phyloP scores from a whole-genome alignment of 345 rosid species.

The Lumnitzera littorea region DNA sequence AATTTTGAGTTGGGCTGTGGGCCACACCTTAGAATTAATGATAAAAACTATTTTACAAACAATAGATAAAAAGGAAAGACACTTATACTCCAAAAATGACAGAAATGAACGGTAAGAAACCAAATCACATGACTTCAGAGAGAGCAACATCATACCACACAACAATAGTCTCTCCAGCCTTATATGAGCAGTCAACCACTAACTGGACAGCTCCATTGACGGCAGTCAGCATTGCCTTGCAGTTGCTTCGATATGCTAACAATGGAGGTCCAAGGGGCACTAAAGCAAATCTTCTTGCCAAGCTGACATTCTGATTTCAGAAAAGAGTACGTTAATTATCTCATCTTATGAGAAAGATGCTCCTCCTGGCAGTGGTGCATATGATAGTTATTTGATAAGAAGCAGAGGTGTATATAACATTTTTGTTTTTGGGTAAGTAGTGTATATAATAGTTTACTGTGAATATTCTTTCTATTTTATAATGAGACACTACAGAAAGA shows the following conservation, averaged over 20 bases:
- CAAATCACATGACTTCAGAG: slow-evolving; percentile 1
- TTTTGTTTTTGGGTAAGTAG: too few species aligned
- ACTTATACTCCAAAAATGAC: slow-evolving; percentile 1
- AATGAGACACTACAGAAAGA: not conserved
- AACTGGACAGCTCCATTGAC: slow-evolving; percentile 79
- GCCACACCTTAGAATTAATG: slow-evolving; percentile 65
- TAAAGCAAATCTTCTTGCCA: slow-evolving; percentile 95
- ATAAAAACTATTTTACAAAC: not conserved
- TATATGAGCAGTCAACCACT: slow-evolving; percentile 78
- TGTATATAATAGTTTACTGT: too few species aligned
- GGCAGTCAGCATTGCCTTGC: slow-evolving; percentile 89
- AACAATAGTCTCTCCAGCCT: slow-evolving; percentile 82
- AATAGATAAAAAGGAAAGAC: slow-evolving; percentile 4
- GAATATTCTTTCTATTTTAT: not conserved
- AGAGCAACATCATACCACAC: slow-evolving; percentile 53
- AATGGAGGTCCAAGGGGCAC: slow-evolving; percentile 99
- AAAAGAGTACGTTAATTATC: slow-evolving; percentile 5
- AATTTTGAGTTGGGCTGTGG: slow-evolving; percentile 90
- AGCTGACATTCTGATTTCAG: slow-evolving; percentile 75
- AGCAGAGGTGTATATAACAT: too few species aligned
- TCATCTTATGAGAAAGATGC: too few species aligned
- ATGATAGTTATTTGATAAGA: not conserved
- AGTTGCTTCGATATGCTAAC: slow-evolving; percentile 84
- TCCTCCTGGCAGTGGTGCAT: not conserved
- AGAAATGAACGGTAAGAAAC: slow-evolving; percentile 7